Evolutionary conservation across 352 stramenopile species (phyloP), one percentile per base, ranked within the genome.

Genomic region (Pythium oligandrum): DNA sequence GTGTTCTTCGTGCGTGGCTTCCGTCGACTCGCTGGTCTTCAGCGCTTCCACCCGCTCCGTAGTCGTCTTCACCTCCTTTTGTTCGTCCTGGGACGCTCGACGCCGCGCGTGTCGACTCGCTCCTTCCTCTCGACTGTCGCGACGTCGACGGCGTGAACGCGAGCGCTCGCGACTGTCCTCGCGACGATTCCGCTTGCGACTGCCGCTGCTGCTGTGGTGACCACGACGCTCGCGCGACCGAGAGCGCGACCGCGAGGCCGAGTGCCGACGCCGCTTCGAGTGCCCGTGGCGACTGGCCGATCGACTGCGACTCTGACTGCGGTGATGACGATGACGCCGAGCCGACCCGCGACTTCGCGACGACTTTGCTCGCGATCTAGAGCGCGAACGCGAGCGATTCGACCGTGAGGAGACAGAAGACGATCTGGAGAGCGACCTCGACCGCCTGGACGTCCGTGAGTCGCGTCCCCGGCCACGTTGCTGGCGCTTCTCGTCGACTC

Each of bases 301-400:
- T 36, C 50, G 54, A 48, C 59, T 67, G 30, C 59, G 37, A 10
- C 53, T 61, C 11, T 45, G 59, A 34, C n/a, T 40, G 53, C 59
- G 45, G 10, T 36, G 45, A n/a, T 36, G 45, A 51, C 45, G 45
- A 1, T 10, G 33, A 51, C 6, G 12, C 6, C 33, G n/a, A 51
- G 30, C 45, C 11, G 49, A 58, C 8, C 40, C 40, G 31, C 47
- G 51, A 32, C 51, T 52, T 48, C 46, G 40, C 30, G 58, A 56
- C 33, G 48, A 11, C 31, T 50, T 43, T 60, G 58, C 53, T 42
- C 48, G 59, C 26, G 53, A 66, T 44, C 59, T 50, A 48, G 59
- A 66, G 12, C 53, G 53, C 38, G 59, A 64, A 34, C 39, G 44
- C 50, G 57, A 57, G 38, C 57, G 44, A 6, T 42, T 40, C 34